These are phyloP conservation scores for Globisporangium spiculum DNA, from an alignment of 352 stramenopile species.

Conservation along the genomic window DNA sequence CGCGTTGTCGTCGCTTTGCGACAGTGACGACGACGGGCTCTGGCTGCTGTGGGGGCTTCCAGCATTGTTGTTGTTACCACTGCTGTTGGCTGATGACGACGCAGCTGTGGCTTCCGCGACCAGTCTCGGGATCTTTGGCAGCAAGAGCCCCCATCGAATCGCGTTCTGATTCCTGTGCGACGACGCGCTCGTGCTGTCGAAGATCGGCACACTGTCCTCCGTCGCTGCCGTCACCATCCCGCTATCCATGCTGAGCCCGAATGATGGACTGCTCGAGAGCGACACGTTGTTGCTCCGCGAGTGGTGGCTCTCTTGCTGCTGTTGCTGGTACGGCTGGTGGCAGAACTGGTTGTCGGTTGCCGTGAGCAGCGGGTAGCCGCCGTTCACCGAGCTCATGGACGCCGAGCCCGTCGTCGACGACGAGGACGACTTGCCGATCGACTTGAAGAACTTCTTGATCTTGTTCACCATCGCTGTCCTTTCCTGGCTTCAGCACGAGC, in stretches of 20 bases:
- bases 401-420: not conserved
- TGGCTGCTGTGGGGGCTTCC: not conserved
- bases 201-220: slow-evolving; percentile 7
- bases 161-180: not conserved
- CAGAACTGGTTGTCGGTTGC: slow-evolving; percentile 22
- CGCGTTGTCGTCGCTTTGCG: slow-evolving; percentile 3
- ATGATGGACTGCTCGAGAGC: slow-evolving; percentile 6
- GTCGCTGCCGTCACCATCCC: not conserved
- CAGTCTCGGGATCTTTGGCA: slow-evolving; percentile 41
- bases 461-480: slow-evolving; percentile 43
- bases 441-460: slow-evolving; percentile 48
- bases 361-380: slow-evolving; percentile 13
- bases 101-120: slow-evolving; percentile 36
- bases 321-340: slow-evolving; percentile 8
- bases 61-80: not conserved
- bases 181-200: not conserved
- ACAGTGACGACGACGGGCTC: not conserved
- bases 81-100: slow-evolving; percentile 10
- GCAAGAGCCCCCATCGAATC: slow-evolving; percentile 34
- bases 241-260: not conserved
- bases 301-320: slow-evolving; percentile 6
- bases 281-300: slow-evolving; percentile 4
- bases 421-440: slow-evolving; percentile 35
- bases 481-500: not conserved
- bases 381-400: slow-evolving; percentile 1